Evolutionary conservation across 2,329 filamentous ascomycete species (phyloP).

Genomic region (Erysiphe pulchra): DNA sequence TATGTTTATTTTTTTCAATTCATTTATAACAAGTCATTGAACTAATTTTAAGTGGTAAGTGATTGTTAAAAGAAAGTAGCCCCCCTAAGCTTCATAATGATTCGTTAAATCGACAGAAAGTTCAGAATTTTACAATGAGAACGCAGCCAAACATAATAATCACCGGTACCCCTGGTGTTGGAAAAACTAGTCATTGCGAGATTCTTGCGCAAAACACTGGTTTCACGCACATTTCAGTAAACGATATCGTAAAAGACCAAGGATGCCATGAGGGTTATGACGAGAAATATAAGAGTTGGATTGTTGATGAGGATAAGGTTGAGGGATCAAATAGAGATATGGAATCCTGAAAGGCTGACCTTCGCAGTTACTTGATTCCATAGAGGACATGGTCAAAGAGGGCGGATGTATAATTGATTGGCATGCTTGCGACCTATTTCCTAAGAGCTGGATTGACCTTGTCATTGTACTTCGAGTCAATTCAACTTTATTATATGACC

Average conservation of each 20-base stretch:
- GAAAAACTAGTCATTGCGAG: conserved; percentile 85
- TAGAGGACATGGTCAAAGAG: conserved; percentile 53
- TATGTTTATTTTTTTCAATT: too few relatives aligned
- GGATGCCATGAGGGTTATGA: conserved; percentile 73
- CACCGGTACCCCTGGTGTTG: conserved; percentile 84
- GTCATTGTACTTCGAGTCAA: conserved; percentile 76
- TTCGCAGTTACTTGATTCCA: conserved; percentile 51
- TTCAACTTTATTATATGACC: conserved; percentile 60
- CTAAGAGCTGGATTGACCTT: conserved; percentile 78
- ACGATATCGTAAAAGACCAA: conserved; percentile 73
- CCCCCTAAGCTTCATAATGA: too few relatives aligned
- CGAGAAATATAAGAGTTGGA: conserved; percentile 63
- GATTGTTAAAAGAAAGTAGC: too few relatives aligned
- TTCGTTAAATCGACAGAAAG: not conserved
- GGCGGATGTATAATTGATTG: conserved; percentile 88
- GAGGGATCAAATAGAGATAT: conserved; percentile 4
- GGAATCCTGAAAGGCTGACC: not conserved
- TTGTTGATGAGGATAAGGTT: conserved; percentile 93
- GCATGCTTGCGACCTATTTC: conserved; percentile 93
- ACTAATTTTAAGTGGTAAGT: too few relatives aligned
- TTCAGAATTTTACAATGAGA: conserved; percentile 13
- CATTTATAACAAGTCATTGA: too few relatives aligned
- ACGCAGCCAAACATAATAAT: conserved; percentile 67
- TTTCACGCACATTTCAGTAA: conserved; percentile 64
- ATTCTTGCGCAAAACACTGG: conserved; percentile 50